Base-by-base conservation (phyloP, 2,329 filamentous ascomycete genomes). In the Pyrenophora tritici-repentis region DNA sequence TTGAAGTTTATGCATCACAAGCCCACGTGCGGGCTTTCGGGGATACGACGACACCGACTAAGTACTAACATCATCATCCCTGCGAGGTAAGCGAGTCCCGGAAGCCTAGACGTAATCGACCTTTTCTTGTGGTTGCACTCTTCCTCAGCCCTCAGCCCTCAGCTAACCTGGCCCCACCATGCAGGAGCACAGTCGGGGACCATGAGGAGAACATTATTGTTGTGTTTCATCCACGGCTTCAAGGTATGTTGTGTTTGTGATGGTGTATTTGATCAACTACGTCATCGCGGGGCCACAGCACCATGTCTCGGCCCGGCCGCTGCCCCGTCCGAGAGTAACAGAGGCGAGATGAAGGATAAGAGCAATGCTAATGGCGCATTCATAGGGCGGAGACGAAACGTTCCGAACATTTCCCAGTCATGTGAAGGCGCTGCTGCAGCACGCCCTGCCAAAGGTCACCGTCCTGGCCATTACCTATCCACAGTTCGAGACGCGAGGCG, bases 201-300 rank as follows among this genome's bases (percentile, higher is more conserved):
- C 53, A 87, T 86, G 83, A 89, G 87, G 79, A 91, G 90, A 77
- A 94, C 89, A 51, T 76, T 95, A 32, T 75, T 95, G 33, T 77
- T 95, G 53, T 89, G 88, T 69, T 94, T 94, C 73, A 90, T 94
- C 55, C 90, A 95, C 74, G 90, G 90, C 70, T 95, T 95, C 83
- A 91, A 94, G 82, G 84, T 86, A 66, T 35, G 64, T 42, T 10
- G 9, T 10, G 26, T 29, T 12, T 2, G 13, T 10, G 2, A 10
- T 2, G 26, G 26, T 3, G 2, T 29, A 12, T 29, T 29, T 29
- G 16, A 10, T 3, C 10, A 9, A n/a, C 12, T 50, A 50, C 49
- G 43, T 48, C 53, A 47, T 42, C 6, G 32, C 39, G 32, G 40
- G 40, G 40, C 18, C 18, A 20, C 18, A 20, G 18, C 18, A 20